These are phyloP conservation scores for Silene vulgaris DNA, from an alignment of 179 eudicot species.

Conservation along the genomic window DNA sequence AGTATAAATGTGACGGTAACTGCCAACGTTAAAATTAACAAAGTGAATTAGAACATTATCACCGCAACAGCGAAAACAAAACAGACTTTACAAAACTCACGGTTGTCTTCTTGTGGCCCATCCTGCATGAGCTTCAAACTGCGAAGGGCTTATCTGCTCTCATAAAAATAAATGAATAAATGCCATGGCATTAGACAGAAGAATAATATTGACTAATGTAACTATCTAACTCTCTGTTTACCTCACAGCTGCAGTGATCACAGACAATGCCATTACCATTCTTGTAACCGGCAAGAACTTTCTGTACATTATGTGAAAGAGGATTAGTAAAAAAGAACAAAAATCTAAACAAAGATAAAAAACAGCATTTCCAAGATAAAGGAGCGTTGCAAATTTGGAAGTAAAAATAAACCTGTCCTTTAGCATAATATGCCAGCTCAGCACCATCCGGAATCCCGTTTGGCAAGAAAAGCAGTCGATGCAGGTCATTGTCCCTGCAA, in stretches of 20 bases:
- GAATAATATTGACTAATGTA: background rate
- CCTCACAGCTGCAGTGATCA: slow-evolving; percentile 76
- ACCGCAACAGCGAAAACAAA: slow-evolving; percentile 12
- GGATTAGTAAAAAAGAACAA: background rate
- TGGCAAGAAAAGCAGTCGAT: slow-evolving; percentile 80
- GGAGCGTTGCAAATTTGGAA: background rate
- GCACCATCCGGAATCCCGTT: slow-evolving; percentile 94
- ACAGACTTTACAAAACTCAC: slow-evolving; percentile 39
- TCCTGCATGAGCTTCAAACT: slow-evolving; percentile 98
- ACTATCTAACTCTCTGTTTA: slow-evolving; percentile 20
- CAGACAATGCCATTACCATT: slow-evolving; percentile 88
- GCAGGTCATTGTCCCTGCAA: slow-evolving; percentile 90
- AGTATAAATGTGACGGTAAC: slow-evolving; percentile 82
- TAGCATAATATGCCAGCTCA: slow-evolving; percentile 72
- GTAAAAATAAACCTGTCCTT: slow-evolving; percentile 61
- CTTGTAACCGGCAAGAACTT: slow-evolving; percentile 77
- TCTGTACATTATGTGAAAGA: slow-evolving; percentile 40
- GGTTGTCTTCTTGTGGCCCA: slow-evolving; percentile 98
- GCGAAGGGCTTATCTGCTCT: slow-evolving; percentile 90
- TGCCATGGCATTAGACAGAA: slow-evolving; percentile 5
- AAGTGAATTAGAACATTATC: slow-evolving; percentile 13
- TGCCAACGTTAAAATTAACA: slow-evolving; percentile 28
- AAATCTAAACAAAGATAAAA: background rate
- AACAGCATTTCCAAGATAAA: background rate
- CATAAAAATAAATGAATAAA: slow-evolving; percentile 16